Conservation (phyloP, 1,284 basidiomycete species). For the Mrakiaceae sp. region DNA sequence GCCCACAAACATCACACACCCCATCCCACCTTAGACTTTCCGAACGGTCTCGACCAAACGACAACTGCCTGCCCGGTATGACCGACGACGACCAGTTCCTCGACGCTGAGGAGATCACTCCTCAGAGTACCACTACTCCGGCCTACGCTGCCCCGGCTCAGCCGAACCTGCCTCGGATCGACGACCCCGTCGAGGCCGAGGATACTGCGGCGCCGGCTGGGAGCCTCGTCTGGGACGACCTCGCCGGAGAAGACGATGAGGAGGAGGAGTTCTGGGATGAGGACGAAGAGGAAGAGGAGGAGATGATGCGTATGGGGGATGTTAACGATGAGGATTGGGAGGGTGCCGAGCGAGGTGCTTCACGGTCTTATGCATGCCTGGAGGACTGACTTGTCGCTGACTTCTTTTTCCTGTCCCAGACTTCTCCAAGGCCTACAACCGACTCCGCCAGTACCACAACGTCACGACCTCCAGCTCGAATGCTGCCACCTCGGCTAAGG, state of each 20-base stretch:
- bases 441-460: conserved; percentile 54
- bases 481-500: conserved; percentile 50
- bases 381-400: conserved; percentile 13
- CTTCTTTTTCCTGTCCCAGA: conserved; percentile 42
- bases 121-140: too few relatives aligned
- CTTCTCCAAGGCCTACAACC: conserved; percentile 94
- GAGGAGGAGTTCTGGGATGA: conserved; percentile 22
- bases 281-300: conserved; percentile 35
- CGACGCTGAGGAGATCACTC: too few relatives aligned
- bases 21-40: too few relatives aligned
- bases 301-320: conserved; percentile 26
- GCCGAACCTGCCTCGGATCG: too few relatives aligned
- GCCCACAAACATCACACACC: too few relatives aligned
- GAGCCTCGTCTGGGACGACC: background rate
- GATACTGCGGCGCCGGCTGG: too few relatives aligned
- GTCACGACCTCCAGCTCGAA: conserved; percentile 15
- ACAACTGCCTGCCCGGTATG: too few relatives aligned
- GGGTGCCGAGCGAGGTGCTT: conserved; percentile 47
- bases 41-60: too few relatives aligned
- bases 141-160: too few relatives aligned
- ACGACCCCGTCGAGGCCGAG: too few relatives aligned
- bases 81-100: too few relatives aligned
- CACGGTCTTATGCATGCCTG: too few relatives aligned
- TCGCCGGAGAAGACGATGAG: conserved; percentile 20
- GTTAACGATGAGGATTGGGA: conserved; percentile 90